Evolutionary conservation across 768 basidiomycete genomes (phyloP).

Genomic region (Leccinum ochraceum): DNA sequence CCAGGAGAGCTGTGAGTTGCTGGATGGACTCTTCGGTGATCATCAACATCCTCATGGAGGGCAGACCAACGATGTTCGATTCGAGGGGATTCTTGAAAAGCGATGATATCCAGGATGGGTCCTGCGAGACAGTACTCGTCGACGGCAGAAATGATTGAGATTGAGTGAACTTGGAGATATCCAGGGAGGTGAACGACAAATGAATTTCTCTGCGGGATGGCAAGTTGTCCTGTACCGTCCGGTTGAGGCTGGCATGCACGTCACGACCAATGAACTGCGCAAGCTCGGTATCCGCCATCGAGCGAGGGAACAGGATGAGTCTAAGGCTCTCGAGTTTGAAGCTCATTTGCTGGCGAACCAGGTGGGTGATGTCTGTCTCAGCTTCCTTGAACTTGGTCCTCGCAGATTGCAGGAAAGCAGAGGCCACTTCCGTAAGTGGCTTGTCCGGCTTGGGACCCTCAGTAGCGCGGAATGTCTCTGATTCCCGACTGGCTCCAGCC

Average conservation of each 20-base stretch:
- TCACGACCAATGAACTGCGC: slow-evolving; percentile 72
- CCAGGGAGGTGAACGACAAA: slow-evolving; percentile 74
- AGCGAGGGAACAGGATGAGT: slow-evolving; percentile 75
- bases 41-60: slow-evolving; percentile 84
- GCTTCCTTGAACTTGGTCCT: slow-evolving; percentile 69
- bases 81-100: slow-evolving; percentile 64
- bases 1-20: slow-evolving; percentile 43
- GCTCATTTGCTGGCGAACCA: slow-evolving; percentile 73
- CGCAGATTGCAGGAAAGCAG: slow-evolving; percentile 79
- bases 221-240: slow-evolving; percentile 51
- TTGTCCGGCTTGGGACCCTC: slow-evolving; percentile 76
- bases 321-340: slow-evolving; percentile 65
- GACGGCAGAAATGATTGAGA: slow-evolving; percentile 49
- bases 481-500: slow-evolving; percentile 77
- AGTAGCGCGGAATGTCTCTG: slow-evolving; percentile 72
- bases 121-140: slow-evolving; percentile 41
- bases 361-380: slow-evolving; percentile 57
- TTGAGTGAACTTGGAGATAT: slow-evolving; percentile 70
- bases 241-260: slow-evolving; percentile 70
- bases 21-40: slow-evolving; percentile 58
- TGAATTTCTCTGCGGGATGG: slow-evolving; percentile 64
- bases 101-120: slow-evolving; percentile 57
- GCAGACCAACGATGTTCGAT: slow-evolving; percentile 77
- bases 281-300: slow-evolving; percentile 74
- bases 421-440: slow-evolving; percentile 81